These are phyloP conservation scores for Neurospora terricola DNA, from an alignment of 495 filamentous ascomycete species.

Conservation along the genomic window DNA sequence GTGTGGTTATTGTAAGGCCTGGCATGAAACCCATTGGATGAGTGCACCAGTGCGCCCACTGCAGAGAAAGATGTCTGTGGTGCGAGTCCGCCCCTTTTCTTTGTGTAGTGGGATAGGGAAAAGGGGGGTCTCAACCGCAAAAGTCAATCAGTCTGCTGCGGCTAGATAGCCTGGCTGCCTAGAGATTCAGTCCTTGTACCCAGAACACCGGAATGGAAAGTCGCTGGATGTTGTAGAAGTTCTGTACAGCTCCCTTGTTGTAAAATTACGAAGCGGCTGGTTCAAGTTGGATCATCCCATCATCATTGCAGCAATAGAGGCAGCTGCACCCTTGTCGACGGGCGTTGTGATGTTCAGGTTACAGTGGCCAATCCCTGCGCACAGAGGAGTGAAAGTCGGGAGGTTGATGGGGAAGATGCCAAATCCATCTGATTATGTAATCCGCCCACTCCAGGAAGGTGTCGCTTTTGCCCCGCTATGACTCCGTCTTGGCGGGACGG, in stretches of 20 bases:
- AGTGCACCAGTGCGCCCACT: background rate
- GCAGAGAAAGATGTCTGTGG: background rate
- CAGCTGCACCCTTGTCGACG: background rate
- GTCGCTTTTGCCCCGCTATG: background rate
- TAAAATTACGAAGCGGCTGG: background rate
- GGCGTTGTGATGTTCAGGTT: background rate
- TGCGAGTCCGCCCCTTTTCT: background rate
- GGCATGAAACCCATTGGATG: slow-evolving; percentile 10
- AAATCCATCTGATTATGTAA: background rate
- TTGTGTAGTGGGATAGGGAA: background rate
- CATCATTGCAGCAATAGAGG: background rate
- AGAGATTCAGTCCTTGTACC: background rate
- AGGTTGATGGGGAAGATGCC: background rate
- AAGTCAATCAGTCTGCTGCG: background rate
- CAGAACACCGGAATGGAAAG: background rate
- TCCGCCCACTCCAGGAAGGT: background rate
- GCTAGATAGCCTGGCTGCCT: background rate
- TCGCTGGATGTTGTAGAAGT: background rate
- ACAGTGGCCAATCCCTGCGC: background rate
- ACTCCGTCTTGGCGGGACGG: background rate
- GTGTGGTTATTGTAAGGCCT: slow-evolving; percentile 16
- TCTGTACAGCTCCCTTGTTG: background rate
- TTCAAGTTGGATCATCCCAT: background rate
- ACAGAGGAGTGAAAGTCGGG: background rate
- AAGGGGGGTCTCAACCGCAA: background rate